Conservation (phyloP, 768 basidiomycete species). For the Pluteus cervinus region DNA sequence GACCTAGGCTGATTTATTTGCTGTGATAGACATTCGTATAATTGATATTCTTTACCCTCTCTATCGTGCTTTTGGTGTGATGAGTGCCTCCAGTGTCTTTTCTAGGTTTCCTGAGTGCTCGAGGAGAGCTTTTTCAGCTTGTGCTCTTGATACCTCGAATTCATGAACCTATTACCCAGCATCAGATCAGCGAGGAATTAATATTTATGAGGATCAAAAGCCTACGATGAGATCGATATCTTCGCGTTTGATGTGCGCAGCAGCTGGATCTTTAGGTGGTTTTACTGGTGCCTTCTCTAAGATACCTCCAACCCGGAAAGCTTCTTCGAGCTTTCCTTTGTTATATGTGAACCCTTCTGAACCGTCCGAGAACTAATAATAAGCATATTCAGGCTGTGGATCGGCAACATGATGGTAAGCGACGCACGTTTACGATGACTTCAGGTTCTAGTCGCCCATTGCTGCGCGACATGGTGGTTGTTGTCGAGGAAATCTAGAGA, state of each 20-base stretch:
- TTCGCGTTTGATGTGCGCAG: slow-evolving; percentile 42
- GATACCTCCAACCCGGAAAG: slow-evolving; percentile 47
- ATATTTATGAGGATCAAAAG: no score
- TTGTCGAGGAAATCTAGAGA: no score
- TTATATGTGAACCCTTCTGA: slow-evolving; percentile 60
- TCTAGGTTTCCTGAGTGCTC: slow-evolving; percentile 48
- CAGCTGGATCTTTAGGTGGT: slow-evolving; percentile 32
- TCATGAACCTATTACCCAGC: slow-evolving; percentile 68
- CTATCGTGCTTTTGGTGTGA: slow-evolving; percentile 19
- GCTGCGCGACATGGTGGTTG: slow-evolving; percentile 32
- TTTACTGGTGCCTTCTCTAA: slow-evolving; percentile 53
- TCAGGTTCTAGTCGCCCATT: slow-evolving; percentile 60
- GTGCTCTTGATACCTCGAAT: slow-evolving; percentile 52
- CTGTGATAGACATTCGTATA: no score
- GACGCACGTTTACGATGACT: slow-evolving; percentile 60
- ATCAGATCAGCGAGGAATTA: no score
- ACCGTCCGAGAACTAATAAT: not conserved
- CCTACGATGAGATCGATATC: slow-evolving; percentile 63
- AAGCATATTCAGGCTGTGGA: slow-evolving; percentile 1
- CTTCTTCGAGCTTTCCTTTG: slow-evolving; percentile 62
- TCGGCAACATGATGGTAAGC: not conserved
- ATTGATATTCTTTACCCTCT: no score
- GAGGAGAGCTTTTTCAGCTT: slow-evolving; percentile 52
- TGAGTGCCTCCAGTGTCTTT: slow-evolving; percentile 41
- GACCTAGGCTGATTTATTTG: no score